phyloP scores from a whole-genome alignment of 2,329 filamentous ascomycete species.

The Pestalotiopsis sp. region DNA sequence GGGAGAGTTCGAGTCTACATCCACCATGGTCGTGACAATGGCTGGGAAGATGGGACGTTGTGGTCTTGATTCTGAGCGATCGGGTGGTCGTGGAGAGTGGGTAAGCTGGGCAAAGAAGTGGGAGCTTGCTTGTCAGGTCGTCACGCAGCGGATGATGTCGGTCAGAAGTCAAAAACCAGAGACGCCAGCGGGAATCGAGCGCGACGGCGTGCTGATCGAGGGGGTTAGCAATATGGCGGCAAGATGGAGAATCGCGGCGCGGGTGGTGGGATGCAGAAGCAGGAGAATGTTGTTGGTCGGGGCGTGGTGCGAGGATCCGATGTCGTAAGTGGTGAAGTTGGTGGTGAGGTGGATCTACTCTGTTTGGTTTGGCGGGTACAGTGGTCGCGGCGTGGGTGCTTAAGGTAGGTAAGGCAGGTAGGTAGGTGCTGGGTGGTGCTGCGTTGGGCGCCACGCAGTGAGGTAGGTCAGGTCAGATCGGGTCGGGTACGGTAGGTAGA shows the following conservation, averaged over 20 bases:
- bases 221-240: constrained; percentile 1
- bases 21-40: constrained; percentile 76
- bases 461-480: neutral
- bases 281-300: constrained; percentile 1
- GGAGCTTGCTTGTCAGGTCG: constrained; percentile 6
- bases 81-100: neutral
- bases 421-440: neutral
- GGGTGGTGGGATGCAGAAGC: neutral
- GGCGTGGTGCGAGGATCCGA: constrained; percentile 4
- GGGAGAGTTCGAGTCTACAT: constrained; percentile 89
- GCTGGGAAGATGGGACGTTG: neutral
- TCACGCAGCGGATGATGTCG: neutral
- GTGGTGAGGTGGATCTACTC: constrained; percentile 8
- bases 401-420: neutral
- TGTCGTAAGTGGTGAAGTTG: constrained; percentile 8
- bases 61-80: neutral
- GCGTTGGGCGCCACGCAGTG: neutral
- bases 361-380: neutral
- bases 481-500: neutral
- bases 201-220: neutral
- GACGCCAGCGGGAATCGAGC: neutral
- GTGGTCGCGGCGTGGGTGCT: neutral
- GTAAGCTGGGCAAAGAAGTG: constrained; percentile 10
- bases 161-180: neutral
- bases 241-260: neutral